phyloP scores from a whole-genome alignment of 1,284 basidiomycete genomes.

The Rhizopogon hawkerae region DNA sequence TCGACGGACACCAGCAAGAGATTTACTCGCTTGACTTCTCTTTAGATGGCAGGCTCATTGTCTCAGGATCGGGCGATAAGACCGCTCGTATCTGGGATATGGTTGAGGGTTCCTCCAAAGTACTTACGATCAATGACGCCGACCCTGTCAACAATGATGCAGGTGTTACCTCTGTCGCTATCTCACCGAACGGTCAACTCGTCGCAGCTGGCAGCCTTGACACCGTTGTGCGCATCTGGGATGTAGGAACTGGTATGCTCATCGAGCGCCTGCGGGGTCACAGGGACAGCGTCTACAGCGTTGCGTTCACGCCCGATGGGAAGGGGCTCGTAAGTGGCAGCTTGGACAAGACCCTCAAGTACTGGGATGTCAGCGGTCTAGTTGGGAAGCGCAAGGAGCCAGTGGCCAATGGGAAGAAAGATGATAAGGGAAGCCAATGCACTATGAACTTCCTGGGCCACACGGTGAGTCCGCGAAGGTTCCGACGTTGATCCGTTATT shows the following conservation, averaged over 20 bases:
- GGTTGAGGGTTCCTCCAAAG: slow-evolving; percentile 49
- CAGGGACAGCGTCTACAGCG: slow-evolving; percentile 78
- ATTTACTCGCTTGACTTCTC: slow-evolving; percentile 90
- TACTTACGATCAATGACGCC: slow-evolving; percentile 53
- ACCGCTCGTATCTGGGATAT: slow-evolving; percentile 89
- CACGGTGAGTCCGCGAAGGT: slow-evolving; percentile 45
- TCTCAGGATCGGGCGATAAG: slow-evolving; percentile 86
- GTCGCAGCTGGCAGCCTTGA: slow-evolving; percentile 83
- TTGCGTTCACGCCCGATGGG: slow-evolving; percentile 84
- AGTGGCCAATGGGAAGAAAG: slow-evolving; percentile 29
- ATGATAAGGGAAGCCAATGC: slow-evolving; percentile 41
- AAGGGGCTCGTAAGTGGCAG: slow-evolving; percentile 74
- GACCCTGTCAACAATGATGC: slow-evolving; percentile 55
- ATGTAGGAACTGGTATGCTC: slow-evolving; percentile 62
- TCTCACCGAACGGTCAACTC: slow-evolving; percentile 73
- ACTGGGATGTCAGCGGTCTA: slow-evolving; percentile 71
- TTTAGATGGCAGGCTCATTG: slow-evolving; percentile 70
- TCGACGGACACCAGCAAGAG: slow-evolving; percentile 83
- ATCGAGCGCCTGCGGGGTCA: slow-evolving; percentile 75
- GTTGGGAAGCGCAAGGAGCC: slow-evolving; percentile 36
- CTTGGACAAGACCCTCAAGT: slow-evolving; percentile 80
- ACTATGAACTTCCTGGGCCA: slow-evolving; percentile 78
- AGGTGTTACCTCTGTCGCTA: slow-evolving; percentile 72
- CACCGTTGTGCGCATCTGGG: slow-evolving; percentile 83
- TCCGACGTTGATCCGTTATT: neutral